Evolutionary conservation across 805 yeast species (phyloP), one percentile per base, ranked within the genome.

Genomic region (Spathaspora gorwiae): DNA sequence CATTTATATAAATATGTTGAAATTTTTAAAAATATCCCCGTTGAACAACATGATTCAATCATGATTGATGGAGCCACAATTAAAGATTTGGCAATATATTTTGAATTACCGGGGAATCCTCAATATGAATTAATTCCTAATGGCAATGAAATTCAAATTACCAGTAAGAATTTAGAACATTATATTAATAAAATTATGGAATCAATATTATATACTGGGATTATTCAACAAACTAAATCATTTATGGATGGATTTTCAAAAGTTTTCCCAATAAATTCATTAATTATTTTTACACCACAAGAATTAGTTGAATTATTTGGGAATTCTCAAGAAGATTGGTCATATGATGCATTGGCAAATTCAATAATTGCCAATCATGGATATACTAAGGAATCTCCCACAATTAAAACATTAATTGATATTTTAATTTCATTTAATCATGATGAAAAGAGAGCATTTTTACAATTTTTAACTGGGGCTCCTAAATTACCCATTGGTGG

Each of bases 401-500:
- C 84, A 0, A 79, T 92, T 3, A 75, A 73, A 47, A 71, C 76
- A 45, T 65, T 94, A 37, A 61, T 90, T n/a, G 71, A 72, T 32
- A 71, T 87, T 1, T 70, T 94, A 78, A 59, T 78, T 2, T 67
- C 68, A 6, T 84, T 90, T 49, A 58, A 64, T 29, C 53, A 54
- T 2, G 60, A 65, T 1, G 86, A 89, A 49, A 80, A 85, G 49
- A 73, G 97, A 33, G 65, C 73, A 31, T 92, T 92, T 57, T 65
- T 90, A 39, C 96, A 88, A 61, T 92, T 92, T 61, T 68, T 90
- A 49, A 92, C 98, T 0, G 98, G 98, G 0, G 81, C 97, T 1
- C 97, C 98, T 6, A 87, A 83, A 50, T 65, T 94, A 40, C 99
- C 99, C 1, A 78, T 89, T 57, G 98, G 98, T 1, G 98, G 98